These are phyloP conservation scores for Pyrenophora seminiperda DNA, from an alignment of 2,329 filamentous ascomycete species.

Conservation along the genomic window DNA sequence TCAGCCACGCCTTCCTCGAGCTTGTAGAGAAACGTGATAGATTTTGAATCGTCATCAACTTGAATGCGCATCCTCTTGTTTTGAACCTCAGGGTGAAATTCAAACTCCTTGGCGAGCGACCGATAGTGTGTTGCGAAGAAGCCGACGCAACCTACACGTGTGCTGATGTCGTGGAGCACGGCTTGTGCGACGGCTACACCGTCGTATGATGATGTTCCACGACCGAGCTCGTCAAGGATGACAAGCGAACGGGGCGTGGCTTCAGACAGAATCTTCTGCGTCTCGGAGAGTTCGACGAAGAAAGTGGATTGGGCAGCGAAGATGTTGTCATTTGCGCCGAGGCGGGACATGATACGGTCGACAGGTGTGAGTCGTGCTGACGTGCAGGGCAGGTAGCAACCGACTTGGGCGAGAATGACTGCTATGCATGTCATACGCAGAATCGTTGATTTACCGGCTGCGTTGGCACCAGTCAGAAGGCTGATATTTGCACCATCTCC, in stretches of 20 bases:
- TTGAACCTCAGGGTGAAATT: conserved; percentile 82
- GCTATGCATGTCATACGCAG: conserved; percentile 96
- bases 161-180: conserved; percentile 93
- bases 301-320: conserved; percentile 98
- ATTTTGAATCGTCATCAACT: conserved; percentile 80
- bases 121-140: conserved; percentile 99
- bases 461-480: conserved; percentile 92
- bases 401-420: conserved; percentile 96
- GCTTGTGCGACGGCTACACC: conserved; percentile 96
- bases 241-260: conserved; percentile 93
- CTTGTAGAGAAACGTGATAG: conserved; percentile 96
- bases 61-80: conserved; percentile 92
- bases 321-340: conserved; percentile 98
- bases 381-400: conserved; percentile 85
- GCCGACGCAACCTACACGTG: conserved; percentile 88
- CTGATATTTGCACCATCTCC: conserved; percentile 82
- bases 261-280: conserved; percentile 95
- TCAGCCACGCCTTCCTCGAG: conserved; percentile 92
- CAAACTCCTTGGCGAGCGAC: conserved; percentile 88
- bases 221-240: conserved; percentile 93
- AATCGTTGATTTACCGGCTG: conserved; percentile 95
- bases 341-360: conserved; percentile 97
- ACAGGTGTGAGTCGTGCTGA: conserved; percentile 85
- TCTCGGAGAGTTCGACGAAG: conserved; percentile 96
- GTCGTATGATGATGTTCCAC: conserved; percentile 93